Evolutionary conservation across 345 rosid species (phyloP).

Genomic region (Alliaria petiolata): DNA sequence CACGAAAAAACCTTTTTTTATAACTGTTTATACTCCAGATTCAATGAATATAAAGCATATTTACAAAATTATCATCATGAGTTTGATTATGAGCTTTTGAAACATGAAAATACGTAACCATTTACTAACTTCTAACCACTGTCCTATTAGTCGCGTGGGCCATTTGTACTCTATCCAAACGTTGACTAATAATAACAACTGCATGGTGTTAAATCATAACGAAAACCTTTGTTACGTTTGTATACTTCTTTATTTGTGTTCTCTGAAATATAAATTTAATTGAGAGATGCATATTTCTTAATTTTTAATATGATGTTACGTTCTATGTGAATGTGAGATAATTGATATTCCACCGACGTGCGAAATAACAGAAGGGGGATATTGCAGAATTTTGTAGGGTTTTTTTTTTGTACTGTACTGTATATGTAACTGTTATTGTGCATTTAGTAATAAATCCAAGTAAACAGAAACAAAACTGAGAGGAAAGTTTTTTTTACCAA

Average conservation of each 20-base stretch:
- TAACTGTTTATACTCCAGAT: no score
- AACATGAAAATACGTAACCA: not conserved
- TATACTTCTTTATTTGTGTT: not conserved
- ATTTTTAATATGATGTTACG: not conserved
- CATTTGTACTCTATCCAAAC: constrained; percentile 7
- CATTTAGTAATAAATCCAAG: constrained; percentile 1
- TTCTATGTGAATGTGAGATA: not conserved
- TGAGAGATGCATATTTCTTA: not conserved
- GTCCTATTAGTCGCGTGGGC: constrained; percentile 19
- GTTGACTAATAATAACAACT: constrained; percentile 21
- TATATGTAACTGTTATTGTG: not conserved
- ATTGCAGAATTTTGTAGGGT: not conserved
- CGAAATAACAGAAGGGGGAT: not conserved
- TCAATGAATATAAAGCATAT: not conserved
- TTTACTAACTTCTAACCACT: constrained; percentile 15
- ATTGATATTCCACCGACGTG: not conserved
- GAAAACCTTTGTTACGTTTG: not conserved
- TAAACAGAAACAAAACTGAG: not conserved
- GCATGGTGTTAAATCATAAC: not conserved
- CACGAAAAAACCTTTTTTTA: no score
- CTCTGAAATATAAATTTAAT: not conserved
- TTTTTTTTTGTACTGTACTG: not conserved
- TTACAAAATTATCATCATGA: not conserved
- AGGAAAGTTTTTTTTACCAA: not conserved
- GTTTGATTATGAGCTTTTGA: constrained; percentile 6